Base-by-base conservation (phyloP, 1,139 yeast species). In the Diutina neorugosa region DNA sequence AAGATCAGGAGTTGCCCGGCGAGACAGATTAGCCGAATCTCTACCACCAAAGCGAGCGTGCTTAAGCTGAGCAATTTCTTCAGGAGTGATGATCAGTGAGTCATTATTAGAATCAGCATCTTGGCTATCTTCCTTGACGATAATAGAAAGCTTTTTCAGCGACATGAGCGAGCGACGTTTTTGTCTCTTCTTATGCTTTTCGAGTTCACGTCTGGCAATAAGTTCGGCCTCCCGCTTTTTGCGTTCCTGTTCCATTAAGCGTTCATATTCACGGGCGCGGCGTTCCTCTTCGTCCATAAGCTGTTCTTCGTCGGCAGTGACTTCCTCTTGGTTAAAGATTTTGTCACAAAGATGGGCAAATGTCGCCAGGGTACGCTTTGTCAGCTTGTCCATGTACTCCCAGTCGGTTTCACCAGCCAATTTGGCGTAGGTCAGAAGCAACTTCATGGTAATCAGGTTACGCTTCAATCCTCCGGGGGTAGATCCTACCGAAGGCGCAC, bases 321-420 rank as follows among this genome's bases (percentile, higher is more conserved):
- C 80, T 3, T 67, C 71, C 59, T 75, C 78, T 60, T 75, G 78
- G 58, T 80, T 84, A 68, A 85, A 85, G 56, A 85, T 80, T 64
- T 81, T 82, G 67, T 85, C 91, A 71, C 89, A 84, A 52, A 85
- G 70, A 4, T 85, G 77, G 11, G 90, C 93, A 70, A 85, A 85
- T 55, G 86, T 86, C 12, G 88, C 83, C 42, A 88, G 81, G 1
- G 90, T 83, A 67, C 93, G 76, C 67, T 80, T 84, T 18, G 89
- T 82, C 64, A 82, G 88, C 60, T 80, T 81, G 60, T 84, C 87
- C 69, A 84, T 78, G 60, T 80, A 80, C 61, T 82, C 86, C 82
- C 88, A 80, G 56, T 81, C 86, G 51, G 78, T 74, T 56, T 83
- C 88, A 54, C 80, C 80, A 1, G 87, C 76, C 57, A 84, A 69